A percentile compares a stretch with the other conserved stretches of the same genome.
phyloP scores from a whole-genome alignment of 495 filamentous ascomycete genomes.

The Penicillium lividum region DNA sequence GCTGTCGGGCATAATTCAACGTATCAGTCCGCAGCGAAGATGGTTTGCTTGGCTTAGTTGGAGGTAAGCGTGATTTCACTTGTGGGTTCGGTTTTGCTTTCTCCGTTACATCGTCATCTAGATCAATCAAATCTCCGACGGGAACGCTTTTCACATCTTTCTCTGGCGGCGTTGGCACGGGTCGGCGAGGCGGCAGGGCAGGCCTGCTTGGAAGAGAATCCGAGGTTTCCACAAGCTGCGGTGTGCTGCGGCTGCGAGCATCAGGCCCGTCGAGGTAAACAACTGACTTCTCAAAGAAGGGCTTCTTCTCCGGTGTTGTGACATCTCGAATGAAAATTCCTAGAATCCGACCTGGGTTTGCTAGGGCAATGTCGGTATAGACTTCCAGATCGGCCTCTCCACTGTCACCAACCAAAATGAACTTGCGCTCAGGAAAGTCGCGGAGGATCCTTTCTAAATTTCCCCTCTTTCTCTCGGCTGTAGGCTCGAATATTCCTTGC shows the following conservation, averaged over 20 bases:
- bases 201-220: conserved; percentile 35
- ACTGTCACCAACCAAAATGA: conserved; percentile 91
- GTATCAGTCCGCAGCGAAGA: conserved; percentile 52
- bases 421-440: conserved; percentile 88
- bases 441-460: conserved; percentile 79
- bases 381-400: conserved; percentile 97
- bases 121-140: conserved; percentile 64
- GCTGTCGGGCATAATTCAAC: not conserved
- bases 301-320: conserved; percentile 67
- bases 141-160: conserved; percentile 32
- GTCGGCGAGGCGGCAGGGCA: conserved; percentile 38
- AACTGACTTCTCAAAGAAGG: conserved; percentile 77
- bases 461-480: conserved; percentile 88
- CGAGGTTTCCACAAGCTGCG: conserved; percentile 29
- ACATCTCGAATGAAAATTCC: conserved; percentile 93
- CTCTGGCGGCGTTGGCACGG: conserved; percentile 19
- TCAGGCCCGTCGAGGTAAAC: conserved; percentile 29
- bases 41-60: conserved; percentile 69
- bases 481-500: conserved; percentile 96
- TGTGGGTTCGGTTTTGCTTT: conserved; percentile 20
- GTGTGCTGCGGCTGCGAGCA: conserved; percentile 30
- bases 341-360: conserved; percentile 78
- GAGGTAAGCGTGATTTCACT: conserved; percentile 39
- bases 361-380: conserved; percentile 87
- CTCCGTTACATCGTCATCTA: conserved; percentile 49